phyloP scores from a whole-genome alignment of 225 moss, liverwort and hornwort genomes.

The Pseudisothecium myosuroides region DNA sequence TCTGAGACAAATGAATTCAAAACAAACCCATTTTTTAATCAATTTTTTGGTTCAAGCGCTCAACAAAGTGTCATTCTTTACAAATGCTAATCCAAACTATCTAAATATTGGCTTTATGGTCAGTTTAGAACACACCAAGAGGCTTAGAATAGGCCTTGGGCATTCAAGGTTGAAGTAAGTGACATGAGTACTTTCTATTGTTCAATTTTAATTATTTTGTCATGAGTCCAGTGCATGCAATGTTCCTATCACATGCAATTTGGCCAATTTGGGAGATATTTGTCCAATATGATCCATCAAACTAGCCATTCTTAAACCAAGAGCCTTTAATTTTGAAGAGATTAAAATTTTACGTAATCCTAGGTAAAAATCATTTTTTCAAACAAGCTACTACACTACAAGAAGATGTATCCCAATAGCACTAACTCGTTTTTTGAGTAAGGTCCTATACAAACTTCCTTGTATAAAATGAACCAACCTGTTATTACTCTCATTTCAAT shows the following conservation, averaged over 20 bases:
- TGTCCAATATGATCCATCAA: background rate
- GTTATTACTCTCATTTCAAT: background rate
- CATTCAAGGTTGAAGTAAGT: background rate
- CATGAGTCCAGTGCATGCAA: accelerated
- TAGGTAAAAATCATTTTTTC: background rate
- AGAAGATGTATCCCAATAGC: background rate
- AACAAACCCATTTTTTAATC: accelerated
- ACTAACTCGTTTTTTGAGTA: accelerated
- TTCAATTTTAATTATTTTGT: background rate
- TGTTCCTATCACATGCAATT: background rate
- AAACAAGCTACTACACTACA: background rate
- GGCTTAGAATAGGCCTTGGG: background rate
- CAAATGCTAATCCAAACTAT: accelerated
- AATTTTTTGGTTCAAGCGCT: background rate
- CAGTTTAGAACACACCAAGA: background rate
- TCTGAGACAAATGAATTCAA: accelerated
- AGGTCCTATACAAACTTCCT: background rate
- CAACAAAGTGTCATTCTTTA: accelerated
- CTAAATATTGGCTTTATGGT: background rate
- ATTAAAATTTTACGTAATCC: background rate
- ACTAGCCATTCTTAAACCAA: background rate
- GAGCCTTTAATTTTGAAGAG: background rate
- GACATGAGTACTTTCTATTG: background rate
- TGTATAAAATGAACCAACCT: background rate
- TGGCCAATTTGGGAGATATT: background rate